These are phyloP conservation scores for Mycena vulgaris DNA, from an alignment of 768 basidiomycete species.

Conservation along the genomic window DNA sequence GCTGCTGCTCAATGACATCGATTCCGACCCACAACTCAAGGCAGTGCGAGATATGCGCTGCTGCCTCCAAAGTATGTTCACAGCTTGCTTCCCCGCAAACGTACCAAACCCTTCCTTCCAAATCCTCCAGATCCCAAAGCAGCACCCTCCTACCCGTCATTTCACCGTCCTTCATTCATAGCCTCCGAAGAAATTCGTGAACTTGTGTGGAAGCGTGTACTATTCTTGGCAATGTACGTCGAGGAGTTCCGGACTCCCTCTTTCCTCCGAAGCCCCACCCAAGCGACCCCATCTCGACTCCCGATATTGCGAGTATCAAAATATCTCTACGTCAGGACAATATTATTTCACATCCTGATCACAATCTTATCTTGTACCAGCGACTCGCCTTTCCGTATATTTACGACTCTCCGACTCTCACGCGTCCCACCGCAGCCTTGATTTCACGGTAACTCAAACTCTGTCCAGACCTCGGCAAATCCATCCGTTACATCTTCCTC, in stretches of 20 bases:
- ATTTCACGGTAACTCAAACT: not conserved
- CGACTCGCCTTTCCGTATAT: constrained; percentile 9
- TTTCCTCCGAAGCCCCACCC: not conserved
- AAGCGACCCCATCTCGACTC: not conserved
- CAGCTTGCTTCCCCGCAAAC: not conserved
- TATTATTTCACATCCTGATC: not conserved
- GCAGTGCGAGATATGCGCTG: not conserved
- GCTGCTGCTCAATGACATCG: not conserved
- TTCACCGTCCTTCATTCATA: constrained; percentile 10
- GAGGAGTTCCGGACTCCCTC: not conserved
- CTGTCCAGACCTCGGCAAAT: not conserved
- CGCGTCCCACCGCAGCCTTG: not conserved
- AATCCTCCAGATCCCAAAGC: not conserved
- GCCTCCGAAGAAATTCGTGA: constrained; percentile 3
- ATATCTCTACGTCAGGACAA: not conserved
- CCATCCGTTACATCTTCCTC: not conserved
- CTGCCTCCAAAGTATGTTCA: not conserved
- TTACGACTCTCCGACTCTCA: not conserved
- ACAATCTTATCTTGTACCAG: not conserved
- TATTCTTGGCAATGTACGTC: constrained; percentile 7
- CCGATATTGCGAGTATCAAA: constrained; percentile 7
- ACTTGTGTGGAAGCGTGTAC: constrained; percentile 4
- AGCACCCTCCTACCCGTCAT: not conserved
- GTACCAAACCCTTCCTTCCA: not conserved
- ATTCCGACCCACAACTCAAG: not conserved